Evolutionary conservation across 257 asterid species (phyloP).

Genomic region (Nicotiana tabacum): DNA sequence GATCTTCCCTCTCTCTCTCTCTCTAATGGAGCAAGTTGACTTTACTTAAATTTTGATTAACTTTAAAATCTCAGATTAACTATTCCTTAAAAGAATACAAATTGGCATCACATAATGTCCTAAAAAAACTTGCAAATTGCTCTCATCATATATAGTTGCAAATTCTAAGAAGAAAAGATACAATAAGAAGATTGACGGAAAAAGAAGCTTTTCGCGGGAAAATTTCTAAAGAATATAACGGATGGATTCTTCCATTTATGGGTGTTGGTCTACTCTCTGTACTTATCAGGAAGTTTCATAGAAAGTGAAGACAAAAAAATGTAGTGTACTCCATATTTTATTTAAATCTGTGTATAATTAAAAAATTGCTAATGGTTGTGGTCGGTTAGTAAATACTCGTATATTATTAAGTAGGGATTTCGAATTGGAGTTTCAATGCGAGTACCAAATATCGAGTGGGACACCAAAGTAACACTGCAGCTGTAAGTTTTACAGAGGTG

Average conservation of each 20-base stretch:
- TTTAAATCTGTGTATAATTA: too few relatives aligned
- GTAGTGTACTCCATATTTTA: too few relatives aligned
- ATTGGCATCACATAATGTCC: neutral
- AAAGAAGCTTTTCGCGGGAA: neutral
- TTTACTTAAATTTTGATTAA: neutral
- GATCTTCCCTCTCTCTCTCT: conserved; percentile 23
- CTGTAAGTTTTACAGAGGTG: too few relatives aligned
- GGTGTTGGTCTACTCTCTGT: neutral
- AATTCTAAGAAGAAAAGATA: too few relatives aligned
- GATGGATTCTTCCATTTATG: neutral
- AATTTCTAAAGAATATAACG: neutral
- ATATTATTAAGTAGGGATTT: too few relatives aligned
- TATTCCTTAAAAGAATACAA: neutral
- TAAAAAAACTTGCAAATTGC: neutral
- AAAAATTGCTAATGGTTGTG: too few relatives aligned
- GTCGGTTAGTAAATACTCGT: too few relatives aligned
- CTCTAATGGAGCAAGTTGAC: conserved; percentile 5
- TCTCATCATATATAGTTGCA: neutral
- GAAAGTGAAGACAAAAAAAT: neutral
- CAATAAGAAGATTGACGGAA: neutral
- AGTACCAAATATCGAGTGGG: too few relatives aligned
- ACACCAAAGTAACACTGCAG: too few relatives aligned
- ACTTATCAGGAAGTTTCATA: neutral
- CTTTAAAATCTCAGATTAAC: neutral
- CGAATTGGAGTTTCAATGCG: rapidly evolving